Conservation (phyloP, 805 yeast species). For the Kazachstania bromeliacearum region DNA sequence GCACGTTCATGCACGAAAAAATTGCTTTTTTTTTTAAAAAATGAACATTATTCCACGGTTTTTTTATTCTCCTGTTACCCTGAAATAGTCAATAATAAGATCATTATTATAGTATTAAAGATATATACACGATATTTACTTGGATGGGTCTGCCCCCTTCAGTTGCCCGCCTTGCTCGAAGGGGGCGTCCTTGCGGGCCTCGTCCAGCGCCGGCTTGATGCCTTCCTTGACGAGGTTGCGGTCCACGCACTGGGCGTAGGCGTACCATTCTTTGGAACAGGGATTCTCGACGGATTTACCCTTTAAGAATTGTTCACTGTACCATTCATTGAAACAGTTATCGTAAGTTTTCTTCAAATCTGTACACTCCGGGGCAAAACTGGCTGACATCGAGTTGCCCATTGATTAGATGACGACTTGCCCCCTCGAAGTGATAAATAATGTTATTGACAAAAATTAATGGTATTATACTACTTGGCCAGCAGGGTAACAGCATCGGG, state of each 20-base stretch:
- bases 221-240: slow-evolving; percentile 62
- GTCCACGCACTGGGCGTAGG: slow-evolving; percentile 81
- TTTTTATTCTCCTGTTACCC: too few species aligned
- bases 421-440: too few species aligned
- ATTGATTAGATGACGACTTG: too few species aligned
- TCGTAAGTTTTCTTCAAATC: slow-evolving; percentile 79
- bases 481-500: background rate
- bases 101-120: too few species aligned
- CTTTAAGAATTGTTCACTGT: slow-evolving; percentile 69
- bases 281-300: slow-evolving; percentile 59
- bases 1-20: too few species aligned
- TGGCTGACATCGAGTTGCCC: slow-evolving; percentile 72
- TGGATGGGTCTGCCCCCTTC: slow-evolving; percentile 1
- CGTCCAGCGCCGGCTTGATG: slow-evolving; percentile 73
- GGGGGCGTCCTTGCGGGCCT: slow-evolving; percentile 85
- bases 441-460: too few species aligned
- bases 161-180: slow-evolving; percentile 60
- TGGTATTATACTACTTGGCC: background rate
- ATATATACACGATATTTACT: too few species aligned
- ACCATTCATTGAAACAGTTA: slow-evolving; percentile 91
- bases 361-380: slow-evolving; percentile 96
- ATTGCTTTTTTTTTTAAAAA: too few species aligned
- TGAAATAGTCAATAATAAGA: too few species aligned
- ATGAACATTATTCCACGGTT: background rate
- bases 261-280: slow-evolving; percentile 83